Percentiles rank a stretch among this genome's conserved stretches.
Conservation (phyloP, 2,329 filamentous ascomycete genomes). For the Parafenestella ontariensis region DNA sequence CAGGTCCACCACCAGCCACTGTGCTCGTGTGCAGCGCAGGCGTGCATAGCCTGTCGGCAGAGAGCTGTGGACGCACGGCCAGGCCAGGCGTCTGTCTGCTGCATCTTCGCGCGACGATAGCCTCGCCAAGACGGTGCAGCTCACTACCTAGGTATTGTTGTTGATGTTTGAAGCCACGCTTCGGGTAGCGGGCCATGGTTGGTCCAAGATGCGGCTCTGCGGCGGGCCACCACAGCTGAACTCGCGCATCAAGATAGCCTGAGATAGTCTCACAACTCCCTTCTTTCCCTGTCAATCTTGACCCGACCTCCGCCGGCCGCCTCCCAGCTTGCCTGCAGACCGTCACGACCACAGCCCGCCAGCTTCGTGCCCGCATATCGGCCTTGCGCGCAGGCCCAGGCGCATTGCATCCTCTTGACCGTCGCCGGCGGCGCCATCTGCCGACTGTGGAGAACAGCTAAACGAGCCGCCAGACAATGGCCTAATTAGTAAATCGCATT, state of each 20-base stretch:
- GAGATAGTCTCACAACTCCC: neutral
- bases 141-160: too few species aligned
- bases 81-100: neutral
- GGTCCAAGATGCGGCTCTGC: slow-evolving; percentile 34
- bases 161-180: neutral
- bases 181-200: slow-evolving; percentile 10
- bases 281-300: neutral
- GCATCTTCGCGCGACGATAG: neutral
- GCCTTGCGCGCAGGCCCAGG: neutral
- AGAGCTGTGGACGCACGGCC: neutral
- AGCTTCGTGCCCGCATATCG: neutral
- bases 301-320: neutral
- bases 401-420: neutral
- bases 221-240: slow-evolving; percentile 9
- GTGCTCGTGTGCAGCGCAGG: neutral
- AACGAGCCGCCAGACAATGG: slow-evolving; percentile 9
- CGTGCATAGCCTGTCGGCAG: slow-evolving; percentile 14
- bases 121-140: neutral
- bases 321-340: neutral
- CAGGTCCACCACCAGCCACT: slow-evolving; percentile 17
- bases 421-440: slow-evolving; percentile 8
- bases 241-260: neutral
- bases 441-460: slow-evolving; percentile 12
- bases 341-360: neutral
- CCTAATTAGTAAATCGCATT: neutral